A percentile compares a stretch with the other conserved stretches of the same genome.
These are phyloP conservation scores for Trypanosoma mega DNA, from an alignment of 208 protist species.

Conservation along the genomic window DNA sequence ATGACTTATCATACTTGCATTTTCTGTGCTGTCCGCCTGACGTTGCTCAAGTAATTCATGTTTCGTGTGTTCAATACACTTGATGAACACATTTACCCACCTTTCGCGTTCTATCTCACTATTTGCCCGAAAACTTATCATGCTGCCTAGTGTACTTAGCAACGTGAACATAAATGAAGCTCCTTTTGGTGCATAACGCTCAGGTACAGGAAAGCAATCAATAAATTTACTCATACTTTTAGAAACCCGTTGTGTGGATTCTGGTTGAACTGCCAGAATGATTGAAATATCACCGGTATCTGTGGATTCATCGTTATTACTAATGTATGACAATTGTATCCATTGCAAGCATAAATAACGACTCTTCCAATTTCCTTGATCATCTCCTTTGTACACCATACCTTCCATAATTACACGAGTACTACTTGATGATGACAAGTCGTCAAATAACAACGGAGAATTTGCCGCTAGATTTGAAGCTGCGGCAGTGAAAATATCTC, in stretches of 20 bases:
- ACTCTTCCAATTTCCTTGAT: constrained; percentile 7
- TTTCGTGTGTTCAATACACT: constrained; percentile 5
- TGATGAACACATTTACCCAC: constrained; percentile 11
- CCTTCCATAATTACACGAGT: constrained; percentile 3
- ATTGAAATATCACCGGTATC: not conserved
- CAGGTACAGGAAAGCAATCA: constrained; percentile 16
- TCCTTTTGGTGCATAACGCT: not conserved
- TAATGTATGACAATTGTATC: not conserved
- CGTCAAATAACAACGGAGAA: not conserved
- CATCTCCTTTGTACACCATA: constrained; percentile 1
- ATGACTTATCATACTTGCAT: not conserved
- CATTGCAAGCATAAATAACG: constrained; percentile 12
- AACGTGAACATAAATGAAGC: constrained; percentile 18
- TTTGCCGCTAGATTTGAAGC: not conserved
- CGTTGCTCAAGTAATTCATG: not conserved
- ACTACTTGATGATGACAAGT: not conserved
- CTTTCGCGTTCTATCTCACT: constrained; percentile 8
- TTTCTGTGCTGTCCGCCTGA: not conserved
- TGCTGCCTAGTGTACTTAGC: constrained; percentile 9
- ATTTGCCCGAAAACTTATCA: constrained; percentile 5
- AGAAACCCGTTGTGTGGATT: constrained; percentile 1
- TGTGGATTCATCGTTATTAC: not conserved
- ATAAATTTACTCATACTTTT: constrained; percentile 13
- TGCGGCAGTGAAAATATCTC: not conserved
- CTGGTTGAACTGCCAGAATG: not conserved